Conservation (phyloP, 2,329 filamentous ascomycete species). For the Zasmidium cellare region DNA sequence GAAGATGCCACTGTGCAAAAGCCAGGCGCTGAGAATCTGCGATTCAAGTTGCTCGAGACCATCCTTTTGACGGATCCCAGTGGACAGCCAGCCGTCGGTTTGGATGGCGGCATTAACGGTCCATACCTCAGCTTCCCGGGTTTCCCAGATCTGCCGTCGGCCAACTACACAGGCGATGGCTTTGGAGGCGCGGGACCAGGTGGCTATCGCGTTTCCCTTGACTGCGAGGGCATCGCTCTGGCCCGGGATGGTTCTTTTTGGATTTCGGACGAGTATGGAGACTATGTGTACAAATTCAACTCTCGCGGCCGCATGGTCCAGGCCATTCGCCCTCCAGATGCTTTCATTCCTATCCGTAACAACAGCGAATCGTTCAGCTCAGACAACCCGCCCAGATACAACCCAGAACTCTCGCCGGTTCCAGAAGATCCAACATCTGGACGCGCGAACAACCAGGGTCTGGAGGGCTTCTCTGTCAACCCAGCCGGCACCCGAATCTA, state of each 20-base stretch:
- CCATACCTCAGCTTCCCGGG: slow-evolving; percentile 54
- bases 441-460: slow-evolving; percentile 72
- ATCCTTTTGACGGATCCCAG: slow-evolving; percentile 65
- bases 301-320: slow-evolving; percentile 58
- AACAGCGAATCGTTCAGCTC: slow-evolving; percentile 62
- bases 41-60: slow-evolving; percentile 64
- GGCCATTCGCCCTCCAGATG: slow-evolving; percentile 65
- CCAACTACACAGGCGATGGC: slow-evolving; percentile 66
- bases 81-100: slow-evolving; percentile 62
- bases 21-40: slow-evolving; percentile 61
- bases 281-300: slow-evolving; percentile 50
- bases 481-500: slow-evolving; percentile 64
- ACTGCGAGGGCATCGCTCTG: slow-evolving; percentile 67
- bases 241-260: slow-evolving; percentile 63
- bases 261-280: slow-evolving; percentile 69
- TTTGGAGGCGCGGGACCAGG: slow-evolving; percentile 64
- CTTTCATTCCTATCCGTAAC: slow-evolving; percentile 65
- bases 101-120: slow-evolving; percentile 60
- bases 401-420: slow-evolving; percentile 47
- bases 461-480: slow-evolving; percentile 67
- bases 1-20: slow-evolving; percentile 52
- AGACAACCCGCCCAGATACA: slow-evolving; percentile 62
- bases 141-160: slow-evolving; percentile 54
- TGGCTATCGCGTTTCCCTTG: slow-evolving; percentile 60
- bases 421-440: slow-evolving; percentile 62